Evolutionary conservation across 208 protist genomes (phyloP).

Genomic region (Naegleria gruberi): DNA sequence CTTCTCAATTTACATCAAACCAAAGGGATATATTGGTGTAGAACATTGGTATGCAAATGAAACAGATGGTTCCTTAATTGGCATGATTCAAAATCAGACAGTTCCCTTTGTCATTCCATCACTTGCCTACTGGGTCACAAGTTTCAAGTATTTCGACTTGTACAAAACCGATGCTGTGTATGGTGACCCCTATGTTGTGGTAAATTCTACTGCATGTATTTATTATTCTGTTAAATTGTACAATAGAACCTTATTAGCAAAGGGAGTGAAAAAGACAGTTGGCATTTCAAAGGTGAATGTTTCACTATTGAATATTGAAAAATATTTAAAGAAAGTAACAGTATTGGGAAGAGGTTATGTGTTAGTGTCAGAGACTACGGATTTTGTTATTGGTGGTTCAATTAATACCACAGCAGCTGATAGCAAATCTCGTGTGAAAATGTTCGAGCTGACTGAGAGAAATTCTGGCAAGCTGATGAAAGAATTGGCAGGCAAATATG

Average conservation of each 20-base stretch:
- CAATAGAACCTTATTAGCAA: neutral
- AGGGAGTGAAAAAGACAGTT: neutral
- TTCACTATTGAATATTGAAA: neutral
- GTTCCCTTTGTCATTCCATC: neutral
- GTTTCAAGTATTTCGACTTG: neutral
- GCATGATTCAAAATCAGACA: neutral
- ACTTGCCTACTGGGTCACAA: neutral
- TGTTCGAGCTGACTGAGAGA: neutral
- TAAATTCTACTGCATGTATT: neutral
- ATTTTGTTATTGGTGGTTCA: neutral
- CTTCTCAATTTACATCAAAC: neutral
- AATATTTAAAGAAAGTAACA: neutral
- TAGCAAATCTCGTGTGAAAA: neutral
- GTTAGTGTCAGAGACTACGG: neutral
- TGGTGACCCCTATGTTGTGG: neutral
- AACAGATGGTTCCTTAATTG: neutral
- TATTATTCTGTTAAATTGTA: neutral
- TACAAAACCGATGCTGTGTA: neutral
- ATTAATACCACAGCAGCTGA: neutral
- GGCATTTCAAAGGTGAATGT: neutral
- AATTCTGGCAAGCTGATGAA: neutral
- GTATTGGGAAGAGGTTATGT: neutral
- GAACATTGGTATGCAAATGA: neutral
- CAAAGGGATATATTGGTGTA: neutral
- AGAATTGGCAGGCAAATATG: neutral